A percentile compares a stretch with the other conserved stretches of the same genome.
Conservation (phyloP, 2,329 filamentous ascomycete species). For the Harringtonia lauricola region DNA sequence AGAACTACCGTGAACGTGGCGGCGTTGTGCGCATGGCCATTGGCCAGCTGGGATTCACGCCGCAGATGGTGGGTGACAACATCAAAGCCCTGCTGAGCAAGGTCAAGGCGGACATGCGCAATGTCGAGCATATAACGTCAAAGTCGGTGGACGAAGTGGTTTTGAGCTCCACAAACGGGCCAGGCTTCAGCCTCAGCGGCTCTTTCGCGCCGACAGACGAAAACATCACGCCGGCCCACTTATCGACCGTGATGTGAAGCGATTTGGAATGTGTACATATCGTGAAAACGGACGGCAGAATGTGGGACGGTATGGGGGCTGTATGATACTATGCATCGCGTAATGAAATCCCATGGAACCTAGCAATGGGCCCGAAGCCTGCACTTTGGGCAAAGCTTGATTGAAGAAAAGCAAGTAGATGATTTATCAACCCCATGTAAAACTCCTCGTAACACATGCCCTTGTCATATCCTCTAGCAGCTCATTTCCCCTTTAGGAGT, state of each 20-base stretch:
- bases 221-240: conserved; percentile 37
- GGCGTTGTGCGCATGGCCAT: conserved; percentile 85
- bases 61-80: conserved; percentile 76
- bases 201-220: conserved; percentile 56
- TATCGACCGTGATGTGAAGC: conserved; percentile 42
- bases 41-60: conserved; percentile 80
- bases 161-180: conserved; percentile 76
- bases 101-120: conserved; percentile 65
- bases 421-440: no score
- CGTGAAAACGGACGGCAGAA: no score
- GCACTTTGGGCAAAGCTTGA: no score
- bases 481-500: conserved; percentile 29
- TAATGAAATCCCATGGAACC: no score
- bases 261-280: not conserved
- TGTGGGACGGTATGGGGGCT: not conserved
- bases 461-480: not conserved
- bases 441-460: no score
- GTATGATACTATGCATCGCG: conserved; percentile 9
- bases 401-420: no score
- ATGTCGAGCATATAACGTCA: conserved; percentile 42
- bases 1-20: conserved; percentile 74
- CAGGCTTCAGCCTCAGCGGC: conserved; percentile 79
- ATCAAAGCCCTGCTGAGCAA: conserved; percentile 65
- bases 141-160: conserved; percentile 71
- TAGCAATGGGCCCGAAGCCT: no score